These are phyloP conservation scores for Nitzschia putrida DNA, from an alignment of 108 stramenopile species.

Conservation along the genomic window DNA sequence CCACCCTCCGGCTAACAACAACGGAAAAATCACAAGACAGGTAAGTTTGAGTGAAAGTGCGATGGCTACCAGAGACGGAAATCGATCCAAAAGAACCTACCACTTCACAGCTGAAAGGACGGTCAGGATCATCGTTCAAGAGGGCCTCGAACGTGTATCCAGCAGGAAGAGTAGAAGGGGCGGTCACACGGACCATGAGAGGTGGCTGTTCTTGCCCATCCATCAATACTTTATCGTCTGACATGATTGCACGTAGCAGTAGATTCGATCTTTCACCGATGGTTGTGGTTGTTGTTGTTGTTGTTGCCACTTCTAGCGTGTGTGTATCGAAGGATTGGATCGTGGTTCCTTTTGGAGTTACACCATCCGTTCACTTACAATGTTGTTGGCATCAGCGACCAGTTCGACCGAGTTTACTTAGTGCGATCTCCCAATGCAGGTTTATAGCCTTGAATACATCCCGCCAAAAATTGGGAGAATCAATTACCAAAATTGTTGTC, in stretches of 20 bases:
- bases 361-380: too few relatives aligned
- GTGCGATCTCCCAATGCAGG: too few relatives aligned
- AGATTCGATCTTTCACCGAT: background rate
- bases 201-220: conserved; percentile 8
- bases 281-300: background rate
- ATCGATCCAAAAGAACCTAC: conserved; percentile 27
- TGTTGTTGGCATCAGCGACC: too few relatives aligned
- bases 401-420: too few relatives aligned
- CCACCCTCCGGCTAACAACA: conserved; percentile 62
- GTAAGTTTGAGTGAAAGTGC: too few relatives aligned
- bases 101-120: conserved; percentile 55
- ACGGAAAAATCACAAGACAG: background rate
- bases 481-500: too few relatives aligned
- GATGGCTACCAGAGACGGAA: too few relatives aligned
- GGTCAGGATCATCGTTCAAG: conserved; percentile 53
- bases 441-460: too few relatives aligned
- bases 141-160: conserved; percentile 70
- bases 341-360: too few relatives aligned
- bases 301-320: background rate
- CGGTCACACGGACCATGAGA: conserved; percentile 47
- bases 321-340: too few relatives aligned
- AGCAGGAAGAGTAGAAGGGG: conserved; percentile 58
- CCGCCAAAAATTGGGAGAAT: too few relatives aligned
- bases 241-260: background rate
- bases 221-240: conserved; percentile 7